Base-by-base conservation (phyloP, 495 filamentous ascomycete species). In the Ascobolus immersus region DNA sequence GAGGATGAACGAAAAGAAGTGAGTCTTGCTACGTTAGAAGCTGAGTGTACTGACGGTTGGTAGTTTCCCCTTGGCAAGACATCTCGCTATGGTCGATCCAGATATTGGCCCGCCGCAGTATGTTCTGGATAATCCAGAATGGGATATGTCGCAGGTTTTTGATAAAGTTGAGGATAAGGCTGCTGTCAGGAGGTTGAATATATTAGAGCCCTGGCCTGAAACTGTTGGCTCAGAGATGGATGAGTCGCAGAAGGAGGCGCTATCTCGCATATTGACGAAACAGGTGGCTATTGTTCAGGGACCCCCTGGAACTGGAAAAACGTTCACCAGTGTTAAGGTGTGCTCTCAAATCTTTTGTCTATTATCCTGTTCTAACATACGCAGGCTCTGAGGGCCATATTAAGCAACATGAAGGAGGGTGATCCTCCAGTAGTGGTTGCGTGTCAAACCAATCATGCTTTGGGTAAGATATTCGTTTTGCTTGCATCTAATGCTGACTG, bases 381-480 rank as follows among this genome's bases (percentile, higher is more conserved):
- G 28, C 2, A 67, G 24, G 77, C 76, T 1, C 47, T 93, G 19
- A 68, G 64, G 28, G 56, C 73, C 3, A 49, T 90, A 32, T 52
- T 91, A 0, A 47, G 57, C 1, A 78, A 74, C 35, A 62, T 67
- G 56, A 37, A 39, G n/a, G 36, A 45, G 1, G 54, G 54, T 6
- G 63, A 76, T 48, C 69, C 75, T 14, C 76, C 76, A 10, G 70
- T 92, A 21, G 58, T 90, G 15, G 56, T 90, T 4, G 61, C 79
- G 1, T 77, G 77, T 17, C 77, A 93, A 41, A 93, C 84, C 2
- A 96, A 96, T 39, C 81, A 96, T 52, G 84, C 86, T 0, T 51
- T 93, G 1, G 43, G 43, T 46, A 32, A 22, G 15, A 31, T 33
- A 21, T n/a, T 17, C 4, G 2, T 0, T 3, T 13, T 10, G 6